These are phyloP conservation scores for Cyberlindnera sargentensis DNA, from an alignment of 805 yeast species.

Conservation along the genomic window DNA sequence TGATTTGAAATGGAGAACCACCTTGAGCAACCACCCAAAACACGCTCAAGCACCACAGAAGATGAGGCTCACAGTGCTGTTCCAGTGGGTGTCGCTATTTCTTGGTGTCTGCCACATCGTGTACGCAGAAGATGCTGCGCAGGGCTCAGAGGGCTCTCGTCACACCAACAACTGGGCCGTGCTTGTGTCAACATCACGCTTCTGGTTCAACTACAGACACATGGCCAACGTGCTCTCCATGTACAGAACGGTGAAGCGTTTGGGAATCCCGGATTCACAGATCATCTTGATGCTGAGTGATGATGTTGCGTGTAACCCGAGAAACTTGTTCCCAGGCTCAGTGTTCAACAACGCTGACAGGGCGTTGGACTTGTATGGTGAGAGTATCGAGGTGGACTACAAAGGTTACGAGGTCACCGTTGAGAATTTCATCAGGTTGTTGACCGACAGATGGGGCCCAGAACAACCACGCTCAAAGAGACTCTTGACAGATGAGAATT, in stretches of 20 bases:
- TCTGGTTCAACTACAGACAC: slow-evolving; percentile 98
- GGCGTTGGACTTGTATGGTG: slow-evolving; percentile 89
- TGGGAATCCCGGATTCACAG: slow-evolving; percentile 97
- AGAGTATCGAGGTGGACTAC: slow-evolving; percentile 91
- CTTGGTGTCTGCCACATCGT: not conserved
- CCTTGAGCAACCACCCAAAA: too few relatives aligned
- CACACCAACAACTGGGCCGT: slow-evolving; percentile 79
- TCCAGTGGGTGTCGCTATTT: too few relatives aligned
- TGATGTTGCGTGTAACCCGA: slow-evolving; percentile 94
- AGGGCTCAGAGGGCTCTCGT: slow-evolving; percentile 21
- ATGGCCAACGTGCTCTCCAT: slow-evolving; percentile 94
- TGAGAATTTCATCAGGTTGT: slow-evolving; percentile 84
- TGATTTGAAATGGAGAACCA: too few relatives aligned
- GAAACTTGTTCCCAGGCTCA: slow-evolving; percentile 94
- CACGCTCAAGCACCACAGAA: not conserved
- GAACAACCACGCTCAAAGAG: slow-evolving; percentile 92
- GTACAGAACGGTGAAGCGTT: slow-evolving; percentile 90
- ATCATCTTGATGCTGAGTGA: slow-evolving; percentile 94
- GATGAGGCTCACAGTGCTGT: not conserved
- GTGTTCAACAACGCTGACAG: slow-evolving; percentile 92
- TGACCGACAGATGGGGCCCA: slow-evolving; percentile 94
- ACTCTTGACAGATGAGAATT: slow-evolving; percentile 84
- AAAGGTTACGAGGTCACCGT: slow-evolving; percentile 98
- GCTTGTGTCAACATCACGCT: slow-evolving; percentile 88
- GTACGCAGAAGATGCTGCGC: not conserved